These are phyloP conservation scores for Thalassiosira oceanica DNA, from an alignment of 352 stramenopile genomes.

Conservation along the genomic window DNA sequence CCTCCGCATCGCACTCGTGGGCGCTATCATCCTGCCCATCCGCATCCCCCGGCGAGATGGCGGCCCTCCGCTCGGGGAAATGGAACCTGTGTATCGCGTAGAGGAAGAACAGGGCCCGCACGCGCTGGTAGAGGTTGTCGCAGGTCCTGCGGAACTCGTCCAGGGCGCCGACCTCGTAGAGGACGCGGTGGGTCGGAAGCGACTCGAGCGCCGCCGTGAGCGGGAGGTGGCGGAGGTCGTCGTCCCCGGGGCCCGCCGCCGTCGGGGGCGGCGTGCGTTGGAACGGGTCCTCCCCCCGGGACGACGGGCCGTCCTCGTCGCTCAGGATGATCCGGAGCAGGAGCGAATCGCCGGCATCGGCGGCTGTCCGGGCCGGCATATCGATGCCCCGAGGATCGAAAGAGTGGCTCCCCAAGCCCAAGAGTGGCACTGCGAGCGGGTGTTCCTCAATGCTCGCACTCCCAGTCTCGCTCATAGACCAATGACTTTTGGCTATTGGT, in stretches of 20 bases:
- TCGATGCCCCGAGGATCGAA: no score
- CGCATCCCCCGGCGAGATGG: not conserved
- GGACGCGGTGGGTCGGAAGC: conserved; percentile 22
- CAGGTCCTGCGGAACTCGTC: conserved; percentile 26
- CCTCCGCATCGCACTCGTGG: not conserved
- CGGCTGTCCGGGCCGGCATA: no score
- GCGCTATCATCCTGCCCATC: not conserved
- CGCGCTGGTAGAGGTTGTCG: conserved; percentile 51
- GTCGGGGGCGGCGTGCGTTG: not conserved
- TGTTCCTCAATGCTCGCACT: no score
- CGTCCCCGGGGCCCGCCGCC: not conserved
- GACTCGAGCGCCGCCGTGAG: conserved; percentile 28
- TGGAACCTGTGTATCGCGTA: conserved; percentile 64
- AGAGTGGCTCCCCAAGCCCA: no score
- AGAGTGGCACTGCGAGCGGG: no score
- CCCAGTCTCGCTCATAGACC: no score
- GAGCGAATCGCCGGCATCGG: not conserved
- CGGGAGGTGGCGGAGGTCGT: conserved; percentile 26
- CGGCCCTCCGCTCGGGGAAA: conserved; percentile 28
- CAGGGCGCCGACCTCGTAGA: conserved; percentile 27
- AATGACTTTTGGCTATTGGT: no score
- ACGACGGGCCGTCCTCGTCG: not conserved
- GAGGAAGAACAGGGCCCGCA: conserved; percentile 61
- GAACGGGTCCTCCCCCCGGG: not conserved
- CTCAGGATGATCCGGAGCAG: conserved; percentile 27